phyloP scores from a whole-genome alignment of 2,329 filamentous ascomycete species.

The Diplodia seriata region DNA sequence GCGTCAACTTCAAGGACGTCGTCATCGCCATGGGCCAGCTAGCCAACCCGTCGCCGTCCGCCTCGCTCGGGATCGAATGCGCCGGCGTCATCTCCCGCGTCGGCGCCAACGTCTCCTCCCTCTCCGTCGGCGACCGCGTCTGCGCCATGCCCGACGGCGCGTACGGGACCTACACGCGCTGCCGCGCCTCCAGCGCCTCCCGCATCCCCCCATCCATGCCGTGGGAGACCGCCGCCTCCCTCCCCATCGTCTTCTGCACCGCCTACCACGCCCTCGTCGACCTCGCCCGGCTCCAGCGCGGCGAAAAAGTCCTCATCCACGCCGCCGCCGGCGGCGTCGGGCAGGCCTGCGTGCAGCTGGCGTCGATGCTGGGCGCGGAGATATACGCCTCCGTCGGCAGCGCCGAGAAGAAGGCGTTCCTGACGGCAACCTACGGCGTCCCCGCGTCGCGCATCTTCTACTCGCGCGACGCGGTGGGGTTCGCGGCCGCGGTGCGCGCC shows the following conservation, averaged over 20 bases:
- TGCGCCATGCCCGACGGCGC: conserved; percentile 31
- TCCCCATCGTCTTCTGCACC: conserved; percentile 37
- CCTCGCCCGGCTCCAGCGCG: conserved; percentile 33
- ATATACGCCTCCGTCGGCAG: conserved; percentile 43
- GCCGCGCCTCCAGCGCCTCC: conserved; percentile 2
- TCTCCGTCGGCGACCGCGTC: conserved; percentile 34
- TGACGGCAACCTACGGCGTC: conserved; percentile 40
- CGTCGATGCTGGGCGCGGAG: conserved; percentile 39
- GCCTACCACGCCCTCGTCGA: conserved; percentile 36
- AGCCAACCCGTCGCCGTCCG: conserved; percentile 35
- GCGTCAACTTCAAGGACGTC: conserved; percentile 34
- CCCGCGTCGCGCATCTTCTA: conserved; percentile 44
- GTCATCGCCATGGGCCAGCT: conserved; percentile 36
- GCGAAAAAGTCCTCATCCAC: conserved; percentile 43
- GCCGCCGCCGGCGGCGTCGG: conserved; percentile 43
- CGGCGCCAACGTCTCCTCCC: conserved; percentile 33
- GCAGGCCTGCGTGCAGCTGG: conserved; percentile 42
- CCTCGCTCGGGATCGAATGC: conserved; percentile 36
- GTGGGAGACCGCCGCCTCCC: conserved; percentile 39
- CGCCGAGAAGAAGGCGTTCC: conserved; percentile 39
- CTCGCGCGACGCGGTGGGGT: conserved; percentile 39
- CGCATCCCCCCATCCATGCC: conserved; percentile 29
- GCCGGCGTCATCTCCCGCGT: conserved; percentile 35
- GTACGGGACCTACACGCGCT: conserved; percentile 26
- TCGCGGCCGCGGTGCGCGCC: conserved; percentile 38